Evolutionary conservation across 2,329 filamentous ascomycete species (phyloP), one percentile per base, ranked within the genome.

Genomic region (Apiospora arundinis): DNA sequence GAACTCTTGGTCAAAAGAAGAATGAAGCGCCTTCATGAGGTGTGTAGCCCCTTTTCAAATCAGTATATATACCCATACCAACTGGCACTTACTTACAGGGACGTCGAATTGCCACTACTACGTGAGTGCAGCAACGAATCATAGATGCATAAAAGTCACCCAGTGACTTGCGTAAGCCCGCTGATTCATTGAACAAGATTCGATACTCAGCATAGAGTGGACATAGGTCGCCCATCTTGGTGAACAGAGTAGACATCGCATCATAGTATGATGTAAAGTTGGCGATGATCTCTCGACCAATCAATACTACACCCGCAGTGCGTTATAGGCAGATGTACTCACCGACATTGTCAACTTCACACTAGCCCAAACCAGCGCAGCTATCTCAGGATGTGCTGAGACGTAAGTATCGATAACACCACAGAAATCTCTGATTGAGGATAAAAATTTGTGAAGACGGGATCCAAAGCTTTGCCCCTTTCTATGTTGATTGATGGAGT

Each of bases 331-430:
- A 9, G 37, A 16, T 18, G 21, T 18, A 18, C 45, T 48, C 21
- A 79, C 80, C 69, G 80, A 76, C 63, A 85, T 77, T 21, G 83
- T 81, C n/a, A 85, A 71, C 71, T 82, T 82, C 6, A 85, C 75
- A 52, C 80, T 83, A 1, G 83, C 84, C 84, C 83, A 86, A 32
- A 85, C 78, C 1, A 85, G 74, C 6, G 81, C 81, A 8, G 83
- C 80, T 32, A 83, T 80, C 42, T 76, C 74, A 1, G 80, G 80
- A 70, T 83, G 73, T 0, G 82, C 79, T 1, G 81, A 82, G 32
- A 82, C 79, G 21, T 80, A 81, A 0, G 80, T 82, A 25, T 81
- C 79, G 2, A 83, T 70, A 16, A 84, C 70, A 21, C 75, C 67
- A 7, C 80, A 81, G 68, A 84, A 85, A 1, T 79, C 76, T n/a